Conservation (phyloP, 306 rosid genomes). For the Purshia tridentata region DNA sequence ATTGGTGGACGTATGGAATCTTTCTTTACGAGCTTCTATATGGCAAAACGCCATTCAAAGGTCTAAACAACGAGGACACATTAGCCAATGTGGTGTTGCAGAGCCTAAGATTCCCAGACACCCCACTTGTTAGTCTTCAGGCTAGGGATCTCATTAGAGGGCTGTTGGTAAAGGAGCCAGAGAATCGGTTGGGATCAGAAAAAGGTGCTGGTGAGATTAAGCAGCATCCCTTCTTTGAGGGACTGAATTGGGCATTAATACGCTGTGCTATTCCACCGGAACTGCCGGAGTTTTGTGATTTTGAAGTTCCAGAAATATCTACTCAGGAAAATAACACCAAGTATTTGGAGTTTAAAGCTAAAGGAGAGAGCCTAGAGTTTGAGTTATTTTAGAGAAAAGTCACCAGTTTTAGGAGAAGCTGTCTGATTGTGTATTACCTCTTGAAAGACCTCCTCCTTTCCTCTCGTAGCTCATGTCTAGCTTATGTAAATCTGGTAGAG, state of each 20-base stretch:
- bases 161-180: slow-evolving; percentile 78
- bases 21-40: slow-evolving; percentile 81
- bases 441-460: slow-evolving; percentile 21
- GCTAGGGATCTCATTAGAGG: slow-evolving; percentile 82
- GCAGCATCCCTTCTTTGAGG: slow-evolving; percentile 85
- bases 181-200: slow-evolving; percentile 70
- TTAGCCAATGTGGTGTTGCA: slow-evolving; percentile 75
- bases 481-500: slow-evolving; percentile 43
- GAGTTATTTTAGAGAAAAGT: slow-evolving; percentile 59
- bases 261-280: slow-evolving; percentile 81
- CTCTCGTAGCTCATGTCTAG: slow-evolving; percentile 43
- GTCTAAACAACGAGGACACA: slow-evolving; percentile 70
- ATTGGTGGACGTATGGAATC: slow-evolving; percentile 96
- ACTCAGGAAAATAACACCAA: slow-evolving; percentile 41
- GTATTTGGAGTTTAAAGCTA: slow-evolving; percentile 61
- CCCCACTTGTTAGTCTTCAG: slow-evolving; percentile 60
- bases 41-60: slow-evolving; percentile 84
- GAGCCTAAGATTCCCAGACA: slow-evolving; percentile 66
- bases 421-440: slow-evolving; percentile 26
- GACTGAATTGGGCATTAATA: slow-evolving; percentile 86
- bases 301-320: slow-evolving; percentile 45
- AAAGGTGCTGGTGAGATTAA: slow-evolving; percentile 90
- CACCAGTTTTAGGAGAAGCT: slow-evolving; percentile 30
- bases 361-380: slow-evolving; percentile 73
- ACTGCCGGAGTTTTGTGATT: slow-evolving; percentile 62